Conservation (phyloP, 768 basidiomycete genomes). For the Candolleomyces eurysporus region DNA sequence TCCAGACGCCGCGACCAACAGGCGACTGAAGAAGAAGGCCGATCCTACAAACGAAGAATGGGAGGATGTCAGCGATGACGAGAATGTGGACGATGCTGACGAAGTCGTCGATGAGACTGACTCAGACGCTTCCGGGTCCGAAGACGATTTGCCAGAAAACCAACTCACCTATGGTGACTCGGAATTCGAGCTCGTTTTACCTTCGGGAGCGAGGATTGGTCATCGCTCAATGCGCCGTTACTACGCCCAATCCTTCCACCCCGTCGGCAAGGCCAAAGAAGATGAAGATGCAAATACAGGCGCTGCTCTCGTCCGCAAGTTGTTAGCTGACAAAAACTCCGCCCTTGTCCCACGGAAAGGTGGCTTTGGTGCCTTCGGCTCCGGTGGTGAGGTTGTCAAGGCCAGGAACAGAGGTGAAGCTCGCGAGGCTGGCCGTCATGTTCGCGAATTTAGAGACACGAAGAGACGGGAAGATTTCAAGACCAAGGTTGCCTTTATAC, state of each 20-base stretch:
- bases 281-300: constrained; percentile 68
- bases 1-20: constrained; percentile 42
- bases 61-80: constrained; percentile 42
- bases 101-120: constrained; percentile 28
- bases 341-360: constrained; percentile 83
- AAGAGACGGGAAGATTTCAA: constrained; percentile 78
- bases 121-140: constrained; percentile 17
- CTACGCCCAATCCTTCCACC: constrained; percentile 78
- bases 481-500: constrained; percentile 73
- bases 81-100: constrained; percentile 45
- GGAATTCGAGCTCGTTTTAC: constrained; percentile 84
- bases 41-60: constrained; percentile 44
- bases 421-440: constrained; percentile 83
- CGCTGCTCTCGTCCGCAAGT: constrained; percentile 70
- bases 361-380: constrained; percentile 84
- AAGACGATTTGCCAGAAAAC: constrained; percentile 41
- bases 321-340: constrained; percentile 80
- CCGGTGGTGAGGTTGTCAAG: constrained; percentile 78
- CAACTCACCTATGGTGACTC: constrained; percentile 78
- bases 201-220: constrained; percentile 89
- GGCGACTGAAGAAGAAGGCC: constrained; percentile 35
- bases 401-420: constrained; percentile 96
- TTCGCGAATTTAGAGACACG: constrained; percentile 81
- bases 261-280: constrained; percentile 30
- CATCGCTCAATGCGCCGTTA: constrained; percentile 86